A percentile compares a stretch with the other conserved stretches of the same genome.
Conservation (phyloP, 208 protist genomes). For the Jaenimonas drosophilae region DNA sequence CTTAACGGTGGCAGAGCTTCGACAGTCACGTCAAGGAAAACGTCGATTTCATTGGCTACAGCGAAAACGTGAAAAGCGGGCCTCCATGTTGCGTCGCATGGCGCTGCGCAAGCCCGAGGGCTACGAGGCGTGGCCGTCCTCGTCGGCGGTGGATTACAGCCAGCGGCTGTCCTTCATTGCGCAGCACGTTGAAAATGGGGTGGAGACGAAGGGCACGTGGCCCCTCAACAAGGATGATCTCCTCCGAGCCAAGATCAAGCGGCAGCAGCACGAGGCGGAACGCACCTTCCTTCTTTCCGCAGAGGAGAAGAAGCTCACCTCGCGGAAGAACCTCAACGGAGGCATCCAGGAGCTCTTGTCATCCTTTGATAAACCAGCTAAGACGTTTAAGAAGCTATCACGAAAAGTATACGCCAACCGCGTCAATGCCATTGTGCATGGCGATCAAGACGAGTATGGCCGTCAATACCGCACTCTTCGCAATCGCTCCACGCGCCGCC, state of each 20-base stretch:
- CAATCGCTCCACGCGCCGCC: conserved; percentile 23
- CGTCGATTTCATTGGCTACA: conserved; percentile 83
- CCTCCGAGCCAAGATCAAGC: conserved; percentile 32
- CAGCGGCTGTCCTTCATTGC: conserved; percentile 79
- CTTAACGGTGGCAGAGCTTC: conserved; percentile 63
- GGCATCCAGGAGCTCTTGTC: conserved; percentile 44
- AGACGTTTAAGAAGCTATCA: conserved; percentile 69
- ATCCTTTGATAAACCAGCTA: conserved; percentile 28
- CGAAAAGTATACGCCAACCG: conserved; percentile 78
- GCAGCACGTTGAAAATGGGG: conserved; percentile 79
- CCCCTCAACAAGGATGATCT: conserved; percentile 56
- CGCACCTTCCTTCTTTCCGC: conserved; percentile 48
- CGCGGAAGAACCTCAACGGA: conserved; percentile 8
- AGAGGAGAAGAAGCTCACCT: conserved; percentile 30
- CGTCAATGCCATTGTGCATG: conserved; percentile 78
- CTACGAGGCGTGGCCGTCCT: conserved; percentile 66
- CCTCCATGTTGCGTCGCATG: conserved; percentile 45
- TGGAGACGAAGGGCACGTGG: conserved; percentile 74
- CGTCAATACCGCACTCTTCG: conserved; percentile 61
- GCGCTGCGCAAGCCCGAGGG: conserved; percentile 66
- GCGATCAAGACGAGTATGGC: conserved; percentile 81
- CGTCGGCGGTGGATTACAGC: conserved; percentile 64
- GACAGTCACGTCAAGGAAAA: conserved; percentile 64
- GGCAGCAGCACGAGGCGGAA: conserved; percentile 41
- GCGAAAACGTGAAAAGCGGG: conserved; percentile 62